A percentile compares a stretch with the other conserved stretches of the same genome.
Evolutionary conservation across 2,329 filamentous ascomycete species (phyloP).

Genomic region (Allantophomopsis cytisporea): DNA sequence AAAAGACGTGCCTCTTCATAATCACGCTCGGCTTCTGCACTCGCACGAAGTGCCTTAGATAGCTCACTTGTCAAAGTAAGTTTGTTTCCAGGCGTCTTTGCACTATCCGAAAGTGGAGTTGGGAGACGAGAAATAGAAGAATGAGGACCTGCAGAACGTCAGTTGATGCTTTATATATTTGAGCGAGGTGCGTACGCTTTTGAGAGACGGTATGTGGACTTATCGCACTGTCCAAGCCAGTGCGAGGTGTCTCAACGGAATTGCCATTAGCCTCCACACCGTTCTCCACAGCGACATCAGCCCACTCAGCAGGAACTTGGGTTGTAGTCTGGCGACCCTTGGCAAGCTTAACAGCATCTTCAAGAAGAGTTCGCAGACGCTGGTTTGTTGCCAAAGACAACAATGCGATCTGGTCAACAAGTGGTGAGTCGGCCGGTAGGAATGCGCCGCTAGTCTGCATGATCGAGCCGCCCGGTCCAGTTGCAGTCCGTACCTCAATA

Average conservation of each 20-base stretch:
- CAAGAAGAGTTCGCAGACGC: constrained; percentile 59
- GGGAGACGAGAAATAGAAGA: constrained; percentile 24
- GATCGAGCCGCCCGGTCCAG: constrained; percentile 49
- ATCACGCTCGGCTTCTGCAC: constrained; percentile 53
- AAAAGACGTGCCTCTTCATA: constrained; percentile 59
- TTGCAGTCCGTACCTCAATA: constrained; percentile 38
- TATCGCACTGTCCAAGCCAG: constrained; percentile 31
- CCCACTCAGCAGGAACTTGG: constrained; percentile 68
- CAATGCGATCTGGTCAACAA: constrained; percentile 73
- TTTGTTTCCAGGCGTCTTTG: constrained; percentile 30
- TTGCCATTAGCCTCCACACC: constrained; percentile 10
- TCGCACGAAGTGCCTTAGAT: constrained; percentile 38
- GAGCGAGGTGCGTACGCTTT: constrained; percentile 36
- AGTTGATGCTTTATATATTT: constrained; percentile 23
- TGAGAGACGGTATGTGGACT: constrained; percentile 38
- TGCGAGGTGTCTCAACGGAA: constrained; percentile 11
- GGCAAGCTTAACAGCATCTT: constrained; percentile 62
- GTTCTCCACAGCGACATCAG: constrained; percentile 25
- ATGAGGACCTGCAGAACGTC: constrained; percentile 16
- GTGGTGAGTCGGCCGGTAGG: constrained; percentile 59
- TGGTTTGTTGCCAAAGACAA: constrained; percentile 76
- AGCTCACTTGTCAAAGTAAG: constrained; percentile 25
- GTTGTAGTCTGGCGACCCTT: constrained; percentile 63
- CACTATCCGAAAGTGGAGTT: constrained; percentile 30
- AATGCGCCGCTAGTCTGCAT: constrained; percentile 53